phyloP scores from a whole-genome alignment of 306 rosid species.

The Acacia acuminata region DNA sequence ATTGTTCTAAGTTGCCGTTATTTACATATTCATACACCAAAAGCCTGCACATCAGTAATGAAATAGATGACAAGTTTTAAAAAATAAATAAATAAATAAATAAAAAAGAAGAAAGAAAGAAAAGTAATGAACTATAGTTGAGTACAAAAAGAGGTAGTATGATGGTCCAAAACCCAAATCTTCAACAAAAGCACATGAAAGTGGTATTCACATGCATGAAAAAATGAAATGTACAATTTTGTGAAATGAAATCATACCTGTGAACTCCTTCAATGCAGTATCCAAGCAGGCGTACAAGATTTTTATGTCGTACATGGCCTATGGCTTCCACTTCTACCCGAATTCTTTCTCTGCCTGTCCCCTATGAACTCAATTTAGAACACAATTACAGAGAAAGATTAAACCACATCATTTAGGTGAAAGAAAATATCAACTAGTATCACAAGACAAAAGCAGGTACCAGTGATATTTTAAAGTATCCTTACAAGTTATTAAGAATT shows the following conservation, averaged over 20 bases:
- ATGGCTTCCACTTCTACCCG: slow-evolving; percentile 99
- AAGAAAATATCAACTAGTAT: neutral
- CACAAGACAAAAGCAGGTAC: neutral
- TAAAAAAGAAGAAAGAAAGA: neutral
- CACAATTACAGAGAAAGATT: slow-evolving; percentile 23
- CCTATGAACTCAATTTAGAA: slow-evolving; percentile 48
- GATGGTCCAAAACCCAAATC: slow-evolving; percentile 15
- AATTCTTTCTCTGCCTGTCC: slow-evolving; percentile 99
- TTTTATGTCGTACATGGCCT: slow-evolving; percentile 95
- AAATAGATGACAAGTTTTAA: neutral
- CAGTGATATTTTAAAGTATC: slow-evolving; percentile 31
- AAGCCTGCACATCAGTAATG: slow-evolving; percentile 57
- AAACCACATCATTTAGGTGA: slow-evolving; percentile 16
- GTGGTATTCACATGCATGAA: neutral
- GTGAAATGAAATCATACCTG: slow-evolving; percentile 48
- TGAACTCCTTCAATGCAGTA: slow-evolving; percentile 93
- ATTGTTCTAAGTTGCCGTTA: slow-evolving; percentile 94
- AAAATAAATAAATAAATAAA: neutral
- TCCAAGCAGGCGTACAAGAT: slow-evolving; percentile 91
- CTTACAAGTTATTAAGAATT: slow-evolving; percentile 92
- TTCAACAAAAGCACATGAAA: neutral
- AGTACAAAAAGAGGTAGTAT: neutral
- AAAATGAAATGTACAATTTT: slow-evolving; percentile 4
- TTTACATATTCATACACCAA: slow-evolving; percentile 94
- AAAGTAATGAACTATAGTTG: neutral